phyloP scores from a whole-genome alignment of 1,284 basidiomycete genomes.

The Thelephora terrestris region DNA sequence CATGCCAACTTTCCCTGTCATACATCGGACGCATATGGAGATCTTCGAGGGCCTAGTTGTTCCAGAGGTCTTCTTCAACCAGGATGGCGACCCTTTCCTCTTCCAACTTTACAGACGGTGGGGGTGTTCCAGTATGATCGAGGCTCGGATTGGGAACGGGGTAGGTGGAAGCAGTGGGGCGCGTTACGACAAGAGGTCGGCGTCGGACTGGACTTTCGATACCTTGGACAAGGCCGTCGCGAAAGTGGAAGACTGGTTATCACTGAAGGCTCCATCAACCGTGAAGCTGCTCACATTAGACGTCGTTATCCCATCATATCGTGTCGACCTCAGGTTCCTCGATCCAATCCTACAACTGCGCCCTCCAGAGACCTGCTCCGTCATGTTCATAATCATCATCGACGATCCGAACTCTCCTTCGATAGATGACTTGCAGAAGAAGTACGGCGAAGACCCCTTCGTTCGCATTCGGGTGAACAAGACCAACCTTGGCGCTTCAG shows the following conservation, averaged over 20 bases:
- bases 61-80: constrained; percentile 44
- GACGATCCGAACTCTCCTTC: constrained; percentile 38
- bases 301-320: constrained; percentile 44
- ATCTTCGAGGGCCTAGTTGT: constrained; percentile 42
- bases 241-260: constrained; percentile 29
- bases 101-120: constrained; percentile 52
- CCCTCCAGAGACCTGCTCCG: constrained; percentile 30
- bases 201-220: constrained; percentile 38
- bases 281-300: constrained; percentile 38
- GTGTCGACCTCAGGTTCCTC: constrained; percentile 38
- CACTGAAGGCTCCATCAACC: constrained; percentile 12
- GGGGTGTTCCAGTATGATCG: constrained; percentile 38
- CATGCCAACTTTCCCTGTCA: constrained; percentile 51
- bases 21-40: constrained; percentile 44
- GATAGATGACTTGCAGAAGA: constrained; percentile 24
- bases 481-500: constrained; percentile 36
- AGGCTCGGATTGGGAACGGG: constrained; percentile 30
- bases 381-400: constrained; percentile 48
- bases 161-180: constrained; percentile 37
- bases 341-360: constrained; percentile 32
- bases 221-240: constrained; percentile 32
- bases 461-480: constrained; percentile 38
- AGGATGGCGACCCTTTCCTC: constrained; percentile 49
- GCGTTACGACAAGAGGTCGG: constrained; percentile 36
- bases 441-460: constrained; percentile 30